Conservation (phyloP, 2,329 filamentous ascomycete genomes). For the Alternaria triticimaculans region DNA sequence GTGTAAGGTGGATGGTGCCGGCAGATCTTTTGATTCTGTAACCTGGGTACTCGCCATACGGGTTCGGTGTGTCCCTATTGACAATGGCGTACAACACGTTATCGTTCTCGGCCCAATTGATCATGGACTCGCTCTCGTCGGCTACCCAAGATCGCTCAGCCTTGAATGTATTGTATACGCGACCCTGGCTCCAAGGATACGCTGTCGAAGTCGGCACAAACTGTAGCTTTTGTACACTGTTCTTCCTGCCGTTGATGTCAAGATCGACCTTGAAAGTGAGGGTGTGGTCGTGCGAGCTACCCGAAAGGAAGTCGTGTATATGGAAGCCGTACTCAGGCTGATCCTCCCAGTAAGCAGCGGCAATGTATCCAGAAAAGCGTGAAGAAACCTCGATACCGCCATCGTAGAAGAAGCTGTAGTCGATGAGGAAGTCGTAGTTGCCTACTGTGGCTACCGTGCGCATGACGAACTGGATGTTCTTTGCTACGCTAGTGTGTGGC, state of each 20-base stretch:
- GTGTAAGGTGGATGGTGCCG: constrained; percentile 48
- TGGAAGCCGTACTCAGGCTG: constrained; percentile 48
- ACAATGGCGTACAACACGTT: constrained; percentile 58
- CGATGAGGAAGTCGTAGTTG: constrained; percentile 40
- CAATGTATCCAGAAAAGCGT: constrained; percentile 39
- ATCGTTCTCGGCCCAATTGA: constrained; percentile 58
- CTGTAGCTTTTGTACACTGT: constrained; percentile 44
- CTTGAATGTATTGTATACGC: constrained; percentile 60
- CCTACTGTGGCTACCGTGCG: constrained; percentile 59
- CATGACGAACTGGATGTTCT: constrained; percentile 51
- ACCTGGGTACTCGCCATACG: constrained; percentile 60
- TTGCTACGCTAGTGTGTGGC: constrained; percentile 38
- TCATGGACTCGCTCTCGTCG: constrained; percentile 47
- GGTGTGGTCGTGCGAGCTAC: constrained; percentile 48
- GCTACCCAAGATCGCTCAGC: constrained; percentile 52
- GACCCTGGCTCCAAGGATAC: constrained; percentile 60
- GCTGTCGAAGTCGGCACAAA: constrained; percentile 52
- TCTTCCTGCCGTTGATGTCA: constrained; percentile 46
- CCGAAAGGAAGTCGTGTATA: constrained; percentile 48
- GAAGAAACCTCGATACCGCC: constrained; percentile 34
- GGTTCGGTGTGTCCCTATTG: constrained; percentile 58
- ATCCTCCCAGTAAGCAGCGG: constrained; percentile 30
- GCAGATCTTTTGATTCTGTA: constrained; percentile 58
- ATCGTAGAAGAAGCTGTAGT: constrained; percentile 39
- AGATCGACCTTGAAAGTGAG: constrained; percentile 53